Evolutionary conservation across 495 filamentous ascomycete genomes (phyloP).

Genomic region (Aspergillus egyptiacus): DNA sequence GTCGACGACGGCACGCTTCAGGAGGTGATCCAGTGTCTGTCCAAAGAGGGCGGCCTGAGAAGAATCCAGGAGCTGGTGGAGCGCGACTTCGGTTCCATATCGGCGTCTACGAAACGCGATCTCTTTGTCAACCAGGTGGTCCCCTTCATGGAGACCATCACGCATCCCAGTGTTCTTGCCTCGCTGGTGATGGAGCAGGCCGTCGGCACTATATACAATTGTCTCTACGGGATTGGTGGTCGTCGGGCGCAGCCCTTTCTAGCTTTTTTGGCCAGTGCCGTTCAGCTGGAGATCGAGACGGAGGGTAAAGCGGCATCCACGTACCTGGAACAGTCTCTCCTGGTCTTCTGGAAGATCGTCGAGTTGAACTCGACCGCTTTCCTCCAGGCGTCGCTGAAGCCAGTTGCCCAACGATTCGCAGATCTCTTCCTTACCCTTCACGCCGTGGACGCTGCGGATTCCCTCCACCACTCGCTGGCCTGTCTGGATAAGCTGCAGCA

Average conservation of each 20-base stretch:
- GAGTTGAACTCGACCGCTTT: slow-evolving; percentile 29
- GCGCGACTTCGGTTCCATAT: slow-evolving; percentile 17
- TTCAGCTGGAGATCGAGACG: slow-evolving; percentile 4
- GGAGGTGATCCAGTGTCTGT: slow-evolving; percentile 25
- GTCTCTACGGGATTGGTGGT: slow-evolving; percentile 47
- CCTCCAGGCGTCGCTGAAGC: slow-evolving; percentile 20
- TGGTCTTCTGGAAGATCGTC: slow-evolving; percentile 24
- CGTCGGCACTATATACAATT: slow-evolving; percentile 52
- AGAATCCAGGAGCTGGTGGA: slow-evolving; percentile 24
- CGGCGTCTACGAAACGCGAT: slow-evolving; percentile 15
- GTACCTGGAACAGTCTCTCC: slow-evolving; percentile 18
- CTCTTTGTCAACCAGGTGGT: slow-evolving; percentile 36
- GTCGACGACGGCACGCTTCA: slow-evolving; percentile 21
- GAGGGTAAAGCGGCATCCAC: background rate
- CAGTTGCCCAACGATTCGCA: slow-evolving; percentile 11
- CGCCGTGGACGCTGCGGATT: background rate
- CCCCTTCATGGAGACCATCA: slow-evolving; percentile 48
- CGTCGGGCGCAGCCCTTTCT: slow-evolving; percentile 41
- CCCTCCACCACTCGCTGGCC: slow-evolving; percentile 10
- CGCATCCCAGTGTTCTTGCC: slow-evolving; percentile 44
- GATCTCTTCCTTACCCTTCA: slow-evolving; percentile 8
- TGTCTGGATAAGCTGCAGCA: slow-evolving; percentile 20
- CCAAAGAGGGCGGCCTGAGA: slow-evolving; percentile 24
- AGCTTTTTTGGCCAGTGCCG: slow-evolving; percentile 23
- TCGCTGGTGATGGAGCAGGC: slow-evolving; percentile 50